Conservation (phyloP, 108 stramenopile genomes). For the Fragilariopsis cylindrus region DNA sequence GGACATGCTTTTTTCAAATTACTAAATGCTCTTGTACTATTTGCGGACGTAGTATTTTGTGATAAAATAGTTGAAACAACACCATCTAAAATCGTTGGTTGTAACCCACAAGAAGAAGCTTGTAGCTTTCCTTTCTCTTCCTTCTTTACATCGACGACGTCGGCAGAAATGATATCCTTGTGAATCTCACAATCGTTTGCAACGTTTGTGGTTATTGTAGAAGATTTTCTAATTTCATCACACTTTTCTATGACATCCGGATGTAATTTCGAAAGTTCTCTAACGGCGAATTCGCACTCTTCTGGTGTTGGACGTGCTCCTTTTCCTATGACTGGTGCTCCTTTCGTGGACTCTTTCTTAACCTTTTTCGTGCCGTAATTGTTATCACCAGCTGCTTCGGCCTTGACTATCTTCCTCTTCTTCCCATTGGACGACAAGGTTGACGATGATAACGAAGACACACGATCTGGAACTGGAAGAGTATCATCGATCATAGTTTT, state of each 20-base stretch:
- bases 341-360: too few relatives aligned
- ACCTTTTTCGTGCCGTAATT: too few relatives aligned
- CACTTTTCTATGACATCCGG: constrained; percentile 59
- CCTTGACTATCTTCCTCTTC: too few relatives aligned
- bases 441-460: too few relatives aligned
- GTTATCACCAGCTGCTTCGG: too few relatives aligned
- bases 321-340: too few relatives aligned
- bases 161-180: constrained; percentile 4
- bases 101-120: constrained; percentile 19
- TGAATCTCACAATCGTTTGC: constrained; percentile 13
- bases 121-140: neutral
- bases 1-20: constrained; percentile 60
- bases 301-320: constrained; percentile 22
- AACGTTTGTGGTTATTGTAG: constrained; percentile 17
- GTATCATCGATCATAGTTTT: too few relatives aligned
- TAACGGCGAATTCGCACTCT: constrained; percentile 40
- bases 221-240: constrained; percentile 18
- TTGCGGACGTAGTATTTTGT: constrained; percentile 81
- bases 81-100: constrained; percentile 53
- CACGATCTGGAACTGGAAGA: too few relatives aligned
- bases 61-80: constrained; percentile 78
- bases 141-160: neutral
- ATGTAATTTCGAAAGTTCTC: constrained; percentile 55
- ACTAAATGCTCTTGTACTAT: constrained; percentile 56
- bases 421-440: too few relatives aligned